Conservation (phyloP, 2,329 filamentous ascomycete genomes). For the Penicillium decumbens region DNA sequence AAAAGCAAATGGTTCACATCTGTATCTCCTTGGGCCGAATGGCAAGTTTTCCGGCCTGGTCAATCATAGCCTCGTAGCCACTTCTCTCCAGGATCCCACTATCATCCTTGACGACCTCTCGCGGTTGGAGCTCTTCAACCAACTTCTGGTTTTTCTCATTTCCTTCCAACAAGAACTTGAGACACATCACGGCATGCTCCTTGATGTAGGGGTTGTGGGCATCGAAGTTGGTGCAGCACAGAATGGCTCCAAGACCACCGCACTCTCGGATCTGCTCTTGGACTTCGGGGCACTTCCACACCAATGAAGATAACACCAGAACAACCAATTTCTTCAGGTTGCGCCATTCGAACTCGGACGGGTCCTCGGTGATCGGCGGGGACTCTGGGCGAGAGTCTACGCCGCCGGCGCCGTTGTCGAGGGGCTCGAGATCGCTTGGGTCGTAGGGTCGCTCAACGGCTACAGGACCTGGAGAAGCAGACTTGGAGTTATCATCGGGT, state of each 20-base stretch:
- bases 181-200: constrained; percentile 80
- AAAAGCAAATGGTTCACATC: neutral
- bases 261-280: constrained; percentile 83
- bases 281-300: constrained; percentile 79
- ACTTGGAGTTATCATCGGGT: constrained; percentile 29
- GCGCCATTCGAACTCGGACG: constrained; percentile 64
- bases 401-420: constrained; percentile 36
- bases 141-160: constrained; percentile 52
- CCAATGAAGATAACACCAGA: constrained; percentile 78
- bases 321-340: constrained; percentile 93
- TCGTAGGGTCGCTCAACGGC: constrained; percentile 65
- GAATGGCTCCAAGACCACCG: constrained; percentile 78
- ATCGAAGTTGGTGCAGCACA: constrained; percentile 87
- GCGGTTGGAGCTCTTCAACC: constrained; percentile 47
- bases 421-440: constrained; percentile 36
- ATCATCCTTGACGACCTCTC: constrained; percentile 42
- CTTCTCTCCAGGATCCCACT: constrained; percentile 39
- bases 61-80: constrained; percentile 43
- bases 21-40: constrained; percentile 34
- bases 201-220: constrained; percentile 92
- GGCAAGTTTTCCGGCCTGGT: constrained; percentile 41
- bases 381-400: constrained; percentile 44
- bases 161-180: constrained; percentile 64
- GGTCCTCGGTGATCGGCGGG: constrained; percentile 55
- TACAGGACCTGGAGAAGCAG: constrained; percentile 37